Evolutionary conservation across 129 eudicot genomes (phyloP).

Genomic region (Tagetes patula): DNA sequence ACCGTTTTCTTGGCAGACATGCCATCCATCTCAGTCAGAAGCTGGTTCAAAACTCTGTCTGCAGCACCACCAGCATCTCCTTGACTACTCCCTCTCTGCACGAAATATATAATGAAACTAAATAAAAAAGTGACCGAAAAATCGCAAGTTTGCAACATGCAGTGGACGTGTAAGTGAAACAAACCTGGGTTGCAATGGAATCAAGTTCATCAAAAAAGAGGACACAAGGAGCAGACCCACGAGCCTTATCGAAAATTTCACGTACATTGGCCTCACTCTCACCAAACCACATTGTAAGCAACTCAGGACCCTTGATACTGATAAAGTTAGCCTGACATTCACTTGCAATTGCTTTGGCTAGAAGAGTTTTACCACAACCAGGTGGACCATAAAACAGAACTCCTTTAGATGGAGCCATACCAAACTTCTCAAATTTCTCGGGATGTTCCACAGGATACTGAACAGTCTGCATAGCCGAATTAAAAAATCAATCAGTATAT

Average conservation of each 20-base stretch:
- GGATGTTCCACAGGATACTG: constrained; percentile 98
- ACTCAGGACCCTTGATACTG: constrained; percentile 62
- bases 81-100: constrained; percentile 63
- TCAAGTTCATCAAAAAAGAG: constrained; percentile 73
- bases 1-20: constrained; percentile 94
- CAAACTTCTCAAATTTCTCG: constrained; percentile 84
- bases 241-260: constrained; percentile 63
- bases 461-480: constrained; percentile 61
- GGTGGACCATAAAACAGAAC: constrained; percentile 96
- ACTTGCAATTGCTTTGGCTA: constrained; percentile 95
- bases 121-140: not conserved
- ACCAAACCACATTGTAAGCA: constrained; percentile 72
- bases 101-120: not conserved
- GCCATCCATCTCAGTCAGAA: constrained; percentile 94
- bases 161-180: not conserved
- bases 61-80: constrained; percentile 99
- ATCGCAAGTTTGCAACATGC: not conserved
- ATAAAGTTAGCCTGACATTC: constrained; percentile 93
- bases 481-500: not conserved
- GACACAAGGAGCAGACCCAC: constrained; percentile 73
- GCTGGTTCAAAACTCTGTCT: constrained; percentile 87
- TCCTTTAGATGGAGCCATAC: constrained; percentile 78
- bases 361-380: constrained; percentile 92
- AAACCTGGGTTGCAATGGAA: constrained; percentile 70
- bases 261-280: constrained; percentile 76